Percentiles rank a stretch among this genome's conserved stretches.
Conservation (phyloP, 305 asterid species). For the Caryopteris hybrid region DNA sequence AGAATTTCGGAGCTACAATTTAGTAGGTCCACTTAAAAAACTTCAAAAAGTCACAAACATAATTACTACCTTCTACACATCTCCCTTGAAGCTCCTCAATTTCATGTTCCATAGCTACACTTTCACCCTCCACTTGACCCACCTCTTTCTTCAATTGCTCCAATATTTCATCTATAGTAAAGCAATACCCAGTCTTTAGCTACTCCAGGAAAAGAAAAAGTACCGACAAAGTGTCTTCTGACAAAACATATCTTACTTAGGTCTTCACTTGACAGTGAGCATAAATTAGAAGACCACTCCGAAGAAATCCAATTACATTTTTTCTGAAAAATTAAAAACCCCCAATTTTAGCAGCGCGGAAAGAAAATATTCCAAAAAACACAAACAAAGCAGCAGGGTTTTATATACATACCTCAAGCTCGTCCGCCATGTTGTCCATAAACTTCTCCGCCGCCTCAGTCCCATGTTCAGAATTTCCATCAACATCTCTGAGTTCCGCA, state of each 20-base stretch:
- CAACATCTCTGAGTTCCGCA: conserved; percentile 48
- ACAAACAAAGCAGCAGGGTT: not conserved
- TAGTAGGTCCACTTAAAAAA: not conserved
- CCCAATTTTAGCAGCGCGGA: not conserved
- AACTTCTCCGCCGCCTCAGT: conserved; percentile 36
- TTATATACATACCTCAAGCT: conserved; percentile 45
- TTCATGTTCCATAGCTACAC: conserved; percentile 40
- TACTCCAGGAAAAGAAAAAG: not conserved
- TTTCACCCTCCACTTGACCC: conserved; percentile 50
- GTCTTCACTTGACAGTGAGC: conserved; percentile 40
- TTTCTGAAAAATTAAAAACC: conserved; percentile 36
- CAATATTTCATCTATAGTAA: conserved; percentile 46
- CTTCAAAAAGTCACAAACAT: not conserved
- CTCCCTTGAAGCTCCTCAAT: conserved; percentile 48
- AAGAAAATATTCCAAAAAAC: not conserved
- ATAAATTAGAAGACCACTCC: conserved; percentile 39
- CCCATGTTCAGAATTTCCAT: conserved; percentile 17
- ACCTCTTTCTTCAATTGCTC: conserved; percentile 51
- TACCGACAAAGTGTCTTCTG: not conserved
- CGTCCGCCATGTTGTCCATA: conserved; percentile 30
- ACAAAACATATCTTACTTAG: conserved; percentile 37
- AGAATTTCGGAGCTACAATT: not conserved
- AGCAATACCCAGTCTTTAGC: not conserved
- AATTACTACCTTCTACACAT: conserved; percentile 46
- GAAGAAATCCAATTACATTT: conserved; percentile 33